Conservation (phyloP, 306 rosid genomes). For the Phaseolus lunatus region DNA sequence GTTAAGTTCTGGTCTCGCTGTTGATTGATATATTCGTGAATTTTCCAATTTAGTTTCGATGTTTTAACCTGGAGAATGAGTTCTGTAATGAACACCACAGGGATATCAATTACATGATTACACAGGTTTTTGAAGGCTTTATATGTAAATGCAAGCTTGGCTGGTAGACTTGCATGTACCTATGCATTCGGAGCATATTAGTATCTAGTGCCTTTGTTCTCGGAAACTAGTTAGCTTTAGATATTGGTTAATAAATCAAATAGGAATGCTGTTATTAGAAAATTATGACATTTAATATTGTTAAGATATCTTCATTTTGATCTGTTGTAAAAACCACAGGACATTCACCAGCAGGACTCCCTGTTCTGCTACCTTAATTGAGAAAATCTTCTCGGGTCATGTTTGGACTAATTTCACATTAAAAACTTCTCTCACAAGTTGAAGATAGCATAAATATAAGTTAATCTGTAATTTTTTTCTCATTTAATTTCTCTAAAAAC, state of each 20-base stretch:
- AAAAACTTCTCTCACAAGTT: too few relatives aligned
- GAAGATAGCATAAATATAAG: too few relatives aligned
- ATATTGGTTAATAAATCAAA: background rate
- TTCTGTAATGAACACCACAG: background rate
- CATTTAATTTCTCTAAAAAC: too few relatives aligned
- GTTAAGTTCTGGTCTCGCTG: conserved; percentile 9
- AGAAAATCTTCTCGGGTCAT: too few relatives aligned
- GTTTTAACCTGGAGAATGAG: background rate
- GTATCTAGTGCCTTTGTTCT: background rate
- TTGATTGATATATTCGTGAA: background rate
- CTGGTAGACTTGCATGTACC: conserved; percentile 10
- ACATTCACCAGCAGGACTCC: background rate
- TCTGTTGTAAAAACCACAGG: too few relatives aligned
- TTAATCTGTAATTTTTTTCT: too few relatives aligned
- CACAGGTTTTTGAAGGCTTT: background rate
- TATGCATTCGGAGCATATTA: conserved; percentile 1
- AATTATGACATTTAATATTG: background rate
- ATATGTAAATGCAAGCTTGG: background rate
- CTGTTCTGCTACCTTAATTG: background rate
- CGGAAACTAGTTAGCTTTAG: background rate
- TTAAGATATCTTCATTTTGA: background rate
- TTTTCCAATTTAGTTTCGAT: conserved; percentile 2
- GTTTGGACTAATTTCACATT: too few relatives aligned
- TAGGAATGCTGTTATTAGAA: background rate
- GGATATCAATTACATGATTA: background rate